phyloP scores from a whole-genome alignment of 805 yeast genomes.

The Cyberlindnera misumaiensis region DNA sequence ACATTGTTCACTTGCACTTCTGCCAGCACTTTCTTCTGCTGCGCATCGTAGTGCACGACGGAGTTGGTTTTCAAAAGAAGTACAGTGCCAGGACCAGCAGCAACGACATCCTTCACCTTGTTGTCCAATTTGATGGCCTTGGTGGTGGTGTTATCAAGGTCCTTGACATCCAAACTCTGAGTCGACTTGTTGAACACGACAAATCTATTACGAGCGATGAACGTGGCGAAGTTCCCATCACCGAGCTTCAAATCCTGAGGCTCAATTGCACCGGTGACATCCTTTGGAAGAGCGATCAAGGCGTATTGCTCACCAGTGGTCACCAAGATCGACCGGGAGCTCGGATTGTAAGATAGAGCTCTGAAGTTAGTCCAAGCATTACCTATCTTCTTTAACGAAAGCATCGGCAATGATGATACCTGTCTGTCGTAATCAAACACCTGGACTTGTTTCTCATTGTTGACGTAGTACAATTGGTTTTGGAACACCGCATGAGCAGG shows the following conservation, averaged over 20 bases:
- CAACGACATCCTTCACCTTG: constrained; percentile 62
- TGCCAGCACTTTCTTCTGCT: constrained; percentile 74
- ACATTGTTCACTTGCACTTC: constrained; percentile 69
- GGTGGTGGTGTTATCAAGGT: constrained; percentile 73
- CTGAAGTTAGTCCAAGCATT: constrained; percentile 81
- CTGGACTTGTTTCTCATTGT: constrained; percentile 82
- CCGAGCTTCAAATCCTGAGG: constrained; percentile 79
- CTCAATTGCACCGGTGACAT: constrained; percentile 88
- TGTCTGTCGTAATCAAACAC: constrained; percentile 61
- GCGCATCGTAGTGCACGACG: constrained; percentile 84
- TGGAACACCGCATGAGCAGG: constrained; percentile 79
- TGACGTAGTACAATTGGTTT: constrained; percentile 68
- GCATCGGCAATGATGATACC: constrained; percentile 66
- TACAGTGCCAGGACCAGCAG: constrained; percentile 79
- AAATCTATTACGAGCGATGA: constrained; percentile 92
- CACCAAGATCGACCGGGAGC: constrained; percentile 80
- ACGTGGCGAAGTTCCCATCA: constrained; percentile 76
- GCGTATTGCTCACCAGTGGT: constrained; percentile 76
- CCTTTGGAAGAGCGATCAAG: constrained; percentile 72
- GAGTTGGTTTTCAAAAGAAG: constrained; percentile 64
- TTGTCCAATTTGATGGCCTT: constrained; percentile 69
- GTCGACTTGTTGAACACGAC: constrained; percentile 65
- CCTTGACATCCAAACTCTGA: constrained; percentile 73
- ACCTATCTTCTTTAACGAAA: constrained; percentile 79
- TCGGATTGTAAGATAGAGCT: constrained; percentile 83